phyloP scores from a whole-genome alignment of 352 stramenopile genomes.

The Phytophthora hibernalis region DNA sequence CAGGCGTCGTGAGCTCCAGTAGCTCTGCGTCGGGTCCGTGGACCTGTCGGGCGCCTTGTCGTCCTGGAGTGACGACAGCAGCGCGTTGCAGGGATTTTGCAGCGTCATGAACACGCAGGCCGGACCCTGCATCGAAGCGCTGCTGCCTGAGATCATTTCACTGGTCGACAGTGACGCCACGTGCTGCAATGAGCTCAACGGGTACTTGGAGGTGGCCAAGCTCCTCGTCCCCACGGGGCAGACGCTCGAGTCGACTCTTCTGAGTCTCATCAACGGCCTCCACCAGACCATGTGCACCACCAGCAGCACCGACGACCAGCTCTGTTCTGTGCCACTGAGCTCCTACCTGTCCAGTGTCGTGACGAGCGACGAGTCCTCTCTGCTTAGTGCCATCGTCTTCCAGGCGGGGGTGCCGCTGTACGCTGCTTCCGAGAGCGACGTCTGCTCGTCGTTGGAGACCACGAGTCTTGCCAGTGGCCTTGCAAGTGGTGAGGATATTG shows the following conservation, averaged over 20 bases:
- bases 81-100: conserved; percentile 58
- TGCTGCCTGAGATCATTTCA: conserved; percentile 51
- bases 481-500: conserved; percentile 31
- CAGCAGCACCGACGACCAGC: conserved; percentile 41
- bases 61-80: conserved; percentile 49
- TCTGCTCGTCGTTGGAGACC: conserved; percentile 52
- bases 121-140: conserved; percentile 48
- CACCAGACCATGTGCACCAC: conserved; percentile 63
- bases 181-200: conserved; percentile 56
- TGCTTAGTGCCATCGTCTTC: conserved; percentile 54
- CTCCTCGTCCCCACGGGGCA: conserved; percentile 57
- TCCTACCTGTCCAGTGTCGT: conserved; percentile 43
- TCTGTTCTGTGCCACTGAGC: conserved; percentile 61
- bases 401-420: conserved; percentile 58
- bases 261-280: conserved; percentile 59
- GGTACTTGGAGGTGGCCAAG: conserved; percentile 56
- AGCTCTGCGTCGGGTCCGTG: conserved; percentile 15
- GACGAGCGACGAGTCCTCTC: conserved; percentile 40
- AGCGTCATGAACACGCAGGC: conserved; percentile 62
- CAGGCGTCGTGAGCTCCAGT: conserved; percentile 40
- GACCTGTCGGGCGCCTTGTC: conserved; percentile 41
- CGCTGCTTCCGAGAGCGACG: conserved; percentile 44
- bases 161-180: conserved; percentile 54
- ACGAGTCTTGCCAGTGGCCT: conserved; percentile 51
- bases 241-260: conserved; percentile 49